A percentile compares a stretch with the other conserved stretches of the same genome.
These are phyloP conservation scores for Collariella sp. DNA, from an alignment of 495 filamentous ascomycete genomes.

Conservation along the genomic window DNA sequence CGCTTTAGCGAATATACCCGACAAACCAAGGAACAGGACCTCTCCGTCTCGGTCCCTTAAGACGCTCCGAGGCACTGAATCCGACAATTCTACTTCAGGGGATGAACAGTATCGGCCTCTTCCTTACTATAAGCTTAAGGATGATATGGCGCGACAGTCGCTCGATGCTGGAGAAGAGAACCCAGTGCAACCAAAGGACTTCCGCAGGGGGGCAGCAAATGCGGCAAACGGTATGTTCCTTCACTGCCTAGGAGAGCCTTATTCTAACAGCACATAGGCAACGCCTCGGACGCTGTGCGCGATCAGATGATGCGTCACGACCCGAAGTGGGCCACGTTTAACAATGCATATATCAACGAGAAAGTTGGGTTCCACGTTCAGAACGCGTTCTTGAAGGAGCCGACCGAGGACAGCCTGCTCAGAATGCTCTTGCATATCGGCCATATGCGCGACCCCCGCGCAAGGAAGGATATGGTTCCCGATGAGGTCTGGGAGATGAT, in stretches of 20 bases:
- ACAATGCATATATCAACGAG: too few species aligned
- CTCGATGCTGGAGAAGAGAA: conserved; percentile 16
- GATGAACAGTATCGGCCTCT: conserved; percentile 5
- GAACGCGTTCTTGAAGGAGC: conserved; percentile 15
- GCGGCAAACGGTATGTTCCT: conserved; percentile 12
- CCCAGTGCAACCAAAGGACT: conserved; percentile 7
- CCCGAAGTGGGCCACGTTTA: too few species aligned
- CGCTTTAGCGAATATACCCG: background rate
- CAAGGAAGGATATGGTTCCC: too few species aligned
- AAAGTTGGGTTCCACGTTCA: conserved; percentile 16
- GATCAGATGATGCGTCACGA: too few species aligned
- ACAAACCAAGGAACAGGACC: too few species aligned
- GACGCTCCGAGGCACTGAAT: too few species aligned
- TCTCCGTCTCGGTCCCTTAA: too few species aligned
- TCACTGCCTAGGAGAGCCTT: conserved; percentile 1
- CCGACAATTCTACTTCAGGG: background rate
- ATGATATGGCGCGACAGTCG: conserved; percentile 17
- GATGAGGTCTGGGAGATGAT: conserved; percentile 17
- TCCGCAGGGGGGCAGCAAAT: conserved; percentile 15
- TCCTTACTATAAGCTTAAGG: conserved; percentile 12
- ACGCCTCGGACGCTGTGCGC: too few species aligned
- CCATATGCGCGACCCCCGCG: conserved; percentile 19
- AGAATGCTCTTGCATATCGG: conserved; percentile 18
- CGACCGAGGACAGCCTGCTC: conserved; percentile 12
- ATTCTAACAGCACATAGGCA: conserved; percentile 6